Evolutionary conservation across 345 rosid species (phyloP), one percentile per base, ranked within the genome.

Genomic region (Aegle marmelos): DNA sequence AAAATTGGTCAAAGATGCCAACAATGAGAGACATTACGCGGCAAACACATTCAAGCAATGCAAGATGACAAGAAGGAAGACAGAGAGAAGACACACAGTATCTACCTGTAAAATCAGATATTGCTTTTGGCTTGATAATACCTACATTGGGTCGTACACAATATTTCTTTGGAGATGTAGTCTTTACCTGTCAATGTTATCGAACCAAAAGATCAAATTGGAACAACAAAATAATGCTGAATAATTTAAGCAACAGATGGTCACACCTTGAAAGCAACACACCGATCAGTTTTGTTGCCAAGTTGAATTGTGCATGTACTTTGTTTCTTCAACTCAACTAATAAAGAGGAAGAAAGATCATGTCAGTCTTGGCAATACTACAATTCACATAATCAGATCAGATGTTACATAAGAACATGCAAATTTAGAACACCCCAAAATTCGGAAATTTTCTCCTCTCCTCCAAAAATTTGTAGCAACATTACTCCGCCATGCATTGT

Each of bases 301-400:
- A 90, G 86, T 75, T 81, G 85, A 76, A 85, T 77, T 14, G 82
- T 62, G 74, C 91, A 88, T 6, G 89, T 77, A 70, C 89, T 86
- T 79, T 69, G 89, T 64, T 87, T 90, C 89, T 84, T 84, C 80
- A 84, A 28, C 85, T 84, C 93, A 83, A 90, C 93, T 90, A 75
- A 9, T 16, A 50, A 17, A 50, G 56, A 16, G 1, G 68, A 1
- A 39, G 67, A 76, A 70, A 70, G 9, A n/a, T 8, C 21, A 33
- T 4, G 61, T 30, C 24, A n/a, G 21, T 34, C 34, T 68, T n/a
- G 34, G 63, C 24, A 62, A 54, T 39, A 41, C 34, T 25, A 11
- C 30, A 71, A 50, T 36, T 45, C 1, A 7, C 2, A 9, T 5
- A 0, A 36, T 7, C 58, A 7, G 67, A n/a, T 54, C 10, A 25